These are phyloP conservation scores for Calocybe gambosa DNA, from an alignment of 1,284 basidiomycete genomes.

Conservation along the genomic window DNA sequence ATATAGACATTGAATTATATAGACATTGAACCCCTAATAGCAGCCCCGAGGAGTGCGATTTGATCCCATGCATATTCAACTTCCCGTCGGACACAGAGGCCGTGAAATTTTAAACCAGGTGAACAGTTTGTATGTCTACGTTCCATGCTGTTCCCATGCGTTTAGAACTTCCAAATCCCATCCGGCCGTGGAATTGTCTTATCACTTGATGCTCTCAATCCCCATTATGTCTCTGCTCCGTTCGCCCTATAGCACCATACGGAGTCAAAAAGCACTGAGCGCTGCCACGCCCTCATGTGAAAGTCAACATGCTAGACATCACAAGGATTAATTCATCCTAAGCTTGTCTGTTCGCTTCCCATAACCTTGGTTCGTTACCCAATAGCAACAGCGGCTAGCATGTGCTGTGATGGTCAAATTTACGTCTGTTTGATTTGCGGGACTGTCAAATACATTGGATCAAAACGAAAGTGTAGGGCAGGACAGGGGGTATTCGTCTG, in stretches of 20 bases:
- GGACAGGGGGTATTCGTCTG: not conserved
- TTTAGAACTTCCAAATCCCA: not conserved
- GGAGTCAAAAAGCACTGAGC: not conserved
- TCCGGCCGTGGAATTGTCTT: not conserved
- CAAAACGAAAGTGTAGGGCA: too few relatives aligned
- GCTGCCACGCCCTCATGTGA: slow-evolving; percentile 4
- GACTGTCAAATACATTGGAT: not conserved
- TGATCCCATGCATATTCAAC: not conserved
- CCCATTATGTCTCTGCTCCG: not conserved
- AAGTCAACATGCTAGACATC: not conserved
- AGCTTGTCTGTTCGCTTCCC: not conserved
- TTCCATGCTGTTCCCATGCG: slow-evolving; percentile 1
- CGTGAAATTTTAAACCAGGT: not conserved
- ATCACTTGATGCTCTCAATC: not conserved
- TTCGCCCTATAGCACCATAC: slow-evolving; percentile 1
- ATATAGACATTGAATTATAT: too few relatives aligned
- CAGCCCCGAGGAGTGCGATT: too few relatives aligned
- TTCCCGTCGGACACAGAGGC: not conserved
- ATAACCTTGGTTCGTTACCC: not conserved
- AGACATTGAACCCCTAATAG: too few relatives aligned
- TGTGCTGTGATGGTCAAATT: not conserved
- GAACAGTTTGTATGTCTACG: not conserved
- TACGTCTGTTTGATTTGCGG: not conserved
- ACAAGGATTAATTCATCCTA: not conserved
- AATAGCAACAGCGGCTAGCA: not conserved